Conservation (phyloP, 208 protist genomes). For the Sergeia podlipaevii region DNA sequence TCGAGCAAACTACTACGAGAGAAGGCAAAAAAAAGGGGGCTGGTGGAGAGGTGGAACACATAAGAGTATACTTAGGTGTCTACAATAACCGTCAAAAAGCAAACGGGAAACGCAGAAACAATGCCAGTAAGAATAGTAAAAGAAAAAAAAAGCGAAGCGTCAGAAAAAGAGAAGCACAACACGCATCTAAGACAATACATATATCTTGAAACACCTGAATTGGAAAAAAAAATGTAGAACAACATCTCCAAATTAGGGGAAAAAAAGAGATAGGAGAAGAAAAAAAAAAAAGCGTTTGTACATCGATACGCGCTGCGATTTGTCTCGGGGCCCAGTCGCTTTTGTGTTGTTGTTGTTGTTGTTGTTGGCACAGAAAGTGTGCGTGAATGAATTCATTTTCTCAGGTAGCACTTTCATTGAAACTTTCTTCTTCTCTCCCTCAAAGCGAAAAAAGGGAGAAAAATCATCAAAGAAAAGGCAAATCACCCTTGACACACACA, state of each 20-base stretch:
- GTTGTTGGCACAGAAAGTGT: too few relatives aligned
- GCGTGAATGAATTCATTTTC: slow-evolving; percentile 1
- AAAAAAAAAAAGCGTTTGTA: slow-evolving; percentile 11
- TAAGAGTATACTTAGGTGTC: too few relatives aligned
- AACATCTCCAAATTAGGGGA: neutral
- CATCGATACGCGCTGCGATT: too few relatives aligned
- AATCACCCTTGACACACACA: neutral
- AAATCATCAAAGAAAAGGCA: slow-evolving; percentile 6
- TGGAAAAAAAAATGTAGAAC: too few relatives aligned
- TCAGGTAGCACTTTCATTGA: neutral
- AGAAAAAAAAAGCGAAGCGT: neutral
- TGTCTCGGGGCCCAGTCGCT: too few relatives aligned
- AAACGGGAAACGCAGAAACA: neutral
- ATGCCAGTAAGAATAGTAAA: neutral
- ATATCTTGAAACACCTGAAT: too few relatives aligned
- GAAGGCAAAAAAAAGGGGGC: neutral
- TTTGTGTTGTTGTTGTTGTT: neutral
- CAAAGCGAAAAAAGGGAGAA: too few relatives aligned
- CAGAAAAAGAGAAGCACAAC: neutral
- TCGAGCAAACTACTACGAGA: too few relatives aligned
- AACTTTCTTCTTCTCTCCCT: neutral
- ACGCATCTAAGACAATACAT: too few relatives aligned
- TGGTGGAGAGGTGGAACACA: neutral
- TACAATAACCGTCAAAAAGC: slow-evolving; percentile 3
- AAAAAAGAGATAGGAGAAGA: slow-evolving; percentile 3